Evolutionary conservation across 2,329 filamentous ascomycete species (phyloP), one percentile per base, ranked within the genome.

Genomic region (Botrytis porri): DNA sequence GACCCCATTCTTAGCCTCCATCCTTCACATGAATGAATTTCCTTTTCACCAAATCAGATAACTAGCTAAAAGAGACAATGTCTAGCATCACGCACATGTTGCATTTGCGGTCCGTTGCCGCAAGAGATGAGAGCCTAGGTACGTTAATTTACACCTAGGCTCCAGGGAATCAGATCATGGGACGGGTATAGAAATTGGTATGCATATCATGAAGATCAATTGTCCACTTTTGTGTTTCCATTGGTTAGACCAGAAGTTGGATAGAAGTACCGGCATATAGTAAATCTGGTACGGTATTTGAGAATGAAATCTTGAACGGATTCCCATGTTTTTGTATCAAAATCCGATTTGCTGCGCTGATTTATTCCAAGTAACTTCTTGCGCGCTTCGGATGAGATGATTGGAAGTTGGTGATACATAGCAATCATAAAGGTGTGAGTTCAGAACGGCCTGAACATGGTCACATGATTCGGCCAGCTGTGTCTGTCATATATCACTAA

Each of bases 1-100:
- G 64, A 54, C 48, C 25, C 35, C 16, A 48, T 54, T 29, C 64
- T 16, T 66, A 48, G 45, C 9, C 43, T 29, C 29, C 29, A 32
- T 25, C 61, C 62, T 32, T 48, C 43, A 2, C 18, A 20, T 35
- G 20, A 20, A 29, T 54, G 8, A 57, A 57, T 57, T 57, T 29
- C 35, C 32, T 32, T 48, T 35, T 16, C 18, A 18, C 25, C 65
- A 57, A 67, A 57, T 67, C 48, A 57, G n/a, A 57, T 41, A 32
- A 37, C 35, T 1, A 32, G 51, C 35, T 1, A 18, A 57, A n/a
- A 43, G 65, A 67, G 48, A 67, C 45, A 41, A 29, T 67, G 48
- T 57, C 35, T 67, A 41, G 65, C 48, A 57, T 67, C 48, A 67
- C 65, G 35, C 32, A 57, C 65, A 57, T 67, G 10, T 57, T 67